A percentile compares a stretch with the other conserved stretches of the same genome.
Evolutionary conservation across 306 rosid species (phyloP).

Genomic region (Castanospermum australe): DNA sequence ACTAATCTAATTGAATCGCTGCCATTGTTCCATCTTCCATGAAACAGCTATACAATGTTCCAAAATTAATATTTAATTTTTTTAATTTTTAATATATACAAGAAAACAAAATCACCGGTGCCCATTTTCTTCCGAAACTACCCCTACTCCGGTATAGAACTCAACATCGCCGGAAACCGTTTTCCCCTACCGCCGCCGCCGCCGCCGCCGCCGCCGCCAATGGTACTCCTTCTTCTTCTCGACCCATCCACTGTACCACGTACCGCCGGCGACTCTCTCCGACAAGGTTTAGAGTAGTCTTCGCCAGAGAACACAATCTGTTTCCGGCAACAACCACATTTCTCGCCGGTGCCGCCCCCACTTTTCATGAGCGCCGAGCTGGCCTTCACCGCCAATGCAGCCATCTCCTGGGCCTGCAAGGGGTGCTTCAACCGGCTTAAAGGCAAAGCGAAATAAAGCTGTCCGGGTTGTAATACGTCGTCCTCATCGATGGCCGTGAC

Average conservation of each 20-base stretch:
- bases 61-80: neutral
- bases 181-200: slow-evolving; percentile 34
- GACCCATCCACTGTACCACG: slow-evolving; percentile 10
- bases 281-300: slow-evolving; percentile 9
- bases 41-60: slow-evolving; percentile 12
- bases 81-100: slow-evolving; percentile 29
- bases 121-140: slow-evolving; percentile 28
- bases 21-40: neutral
- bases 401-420: slow-evolving; percentile 81
- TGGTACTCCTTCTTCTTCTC: slow-evolving; percentile 36
- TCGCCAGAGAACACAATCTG: slow-evolving; percentile 42
- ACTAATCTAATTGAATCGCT: slow-evolving; percentile 10
- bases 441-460: slow-evolving; percentile 87
- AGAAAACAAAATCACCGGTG: neutral
- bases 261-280: neutral
- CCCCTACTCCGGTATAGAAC: slow-evolving; percentile 75
- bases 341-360: slow-evolving; percentile 24
- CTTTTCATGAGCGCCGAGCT: slow-evolving; percentile 74
- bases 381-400: slow-evolving; percentile 94
- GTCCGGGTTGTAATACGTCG: slow-evolving; percentile 75
- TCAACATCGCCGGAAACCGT: slow-evolving; percentile 54
- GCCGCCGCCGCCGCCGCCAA: slow-evolving; percentile 24
- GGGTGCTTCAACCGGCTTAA: slow-evolving; percentile 52
- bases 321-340: slow-evolving; percentile 46
- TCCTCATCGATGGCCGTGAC: slow-evolving; percentile 61